These are phyloP conservation scores for Coniochaeta sp. DNA, from an alignment of 2,329 filamentous ascomycete genomes.

Conservation along the genomic window DNA sequence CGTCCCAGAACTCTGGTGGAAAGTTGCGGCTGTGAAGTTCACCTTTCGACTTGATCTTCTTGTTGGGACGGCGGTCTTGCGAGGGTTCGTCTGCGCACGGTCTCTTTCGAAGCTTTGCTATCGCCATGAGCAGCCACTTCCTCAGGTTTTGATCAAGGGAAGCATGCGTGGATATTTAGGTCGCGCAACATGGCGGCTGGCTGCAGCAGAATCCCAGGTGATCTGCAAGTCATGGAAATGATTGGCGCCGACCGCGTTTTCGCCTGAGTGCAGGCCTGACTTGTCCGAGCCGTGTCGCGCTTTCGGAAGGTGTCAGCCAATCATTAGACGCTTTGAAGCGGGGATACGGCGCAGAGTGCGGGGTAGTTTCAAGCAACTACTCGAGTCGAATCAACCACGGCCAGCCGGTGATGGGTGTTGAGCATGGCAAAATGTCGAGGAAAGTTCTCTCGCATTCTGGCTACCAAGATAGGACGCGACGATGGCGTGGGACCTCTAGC, in stretches of 20 bases:
- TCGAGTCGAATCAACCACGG: too few species aligned
- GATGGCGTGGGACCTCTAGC: too few species aligned
- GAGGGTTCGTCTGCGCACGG: neutral
- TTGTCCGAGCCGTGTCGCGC: neutral
- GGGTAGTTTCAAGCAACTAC: neutral
- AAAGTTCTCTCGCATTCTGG: too few species aligned
- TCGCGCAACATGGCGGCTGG: neutral
- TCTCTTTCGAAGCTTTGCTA: conserved; percentile 6
- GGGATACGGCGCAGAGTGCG: neutral
- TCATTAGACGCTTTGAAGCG: neutral
- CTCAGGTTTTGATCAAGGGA: neutral
- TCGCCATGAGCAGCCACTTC: conserved; percentile 4
- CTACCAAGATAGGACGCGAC: too few species aligned
- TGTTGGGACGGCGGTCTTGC: neutral
- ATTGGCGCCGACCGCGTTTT: neutral
- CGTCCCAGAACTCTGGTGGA: neutral
- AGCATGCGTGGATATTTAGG: neutral
- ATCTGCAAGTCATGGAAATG: neutral
- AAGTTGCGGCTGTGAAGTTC: neutral
- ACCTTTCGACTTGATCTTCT: neutral
- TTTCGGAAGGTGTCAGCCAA: neutral
- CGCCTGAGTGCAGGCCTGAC: neutral
- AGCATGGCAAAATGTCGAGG: too few species aligned
- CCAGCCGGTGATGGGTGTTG: too few species aligned
- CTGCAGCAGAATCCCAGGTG: neutral